Percentiles rank a stretch among this genome's conserved stretches.
Conservation (phyloP, 2,329 filamentous ascomycete species). For the Talaromyces sp. region DNA sequence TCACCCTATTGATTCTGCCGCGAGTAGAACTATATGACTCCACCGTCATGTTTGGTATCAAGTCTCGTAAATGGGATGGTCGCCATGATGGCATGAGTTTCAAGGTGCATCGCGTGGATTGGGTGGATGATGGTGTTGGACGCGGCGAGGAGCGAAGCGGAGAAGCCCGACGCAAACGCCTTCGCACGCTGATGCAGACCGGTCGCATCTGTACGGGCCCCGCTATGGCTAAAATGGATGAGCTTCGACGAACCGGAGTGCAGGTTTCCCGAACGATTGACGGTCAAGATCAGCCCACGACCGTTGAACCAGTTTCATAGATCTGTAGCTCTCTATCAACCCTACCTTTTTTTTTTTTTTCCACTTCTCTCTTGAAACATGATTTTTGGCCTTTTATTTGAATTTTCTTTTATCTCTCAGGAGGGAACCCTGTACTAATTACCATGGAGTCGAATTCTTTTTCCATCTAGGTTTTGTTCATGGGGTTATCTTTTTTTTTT, state of each 20-base stretch:
- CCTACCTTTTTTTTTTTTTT: slow-evolving; percentile 2
- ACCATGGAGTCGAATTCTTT: neutral
- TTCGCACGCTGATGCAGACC: slow-evolving; percentile 48
- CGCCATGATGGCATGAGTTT: slow-evolving; percentile 88
- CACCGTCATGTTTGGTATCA: slow-evolving; percentile 76
- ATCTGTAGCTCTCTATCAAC: neutral
- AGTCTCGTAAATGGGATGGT: slow-evolving; percentile 76
- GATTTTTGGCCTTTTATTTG: neutral
- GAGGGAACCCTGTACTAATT: neutral
- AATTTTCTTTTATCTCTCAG: neutral
- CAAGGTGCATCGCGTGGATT: slow-evolving; percentile 78
- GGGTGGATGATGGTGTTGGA: slow-evolving; percentile 72
- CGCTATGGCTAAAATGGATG: slow-evolving; percentile 37
- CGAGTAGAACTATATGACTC: slow-evolving; percentile 74
- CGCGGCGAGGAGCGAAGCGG: slow-evolving; percentile 50
- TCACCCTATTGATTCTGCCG: slow-evolving; percentile 83
- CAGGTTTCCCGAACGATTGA: slow-evolving; percentile 34
- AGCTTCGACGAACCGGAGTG: slow-evolving; percentile 35
- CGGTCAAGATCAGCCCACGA: slow-evolving; percentile 26
- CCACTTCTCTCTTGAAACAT: slow-evolving; percentile 1
- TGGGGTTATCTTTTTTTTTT: slow-evolving; percentile 4
- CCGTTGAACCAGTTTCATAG: slow-evolving; percentile 33
- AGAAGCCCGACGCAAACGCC: slow-evolving; percentile 52
- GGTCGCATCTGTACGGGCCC: slow-evolving; percentile 47
- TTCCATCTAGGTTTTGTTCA: neutral